Evolutionary conservation across 2,329 filamentous ascomycete species (phyloP), one percentile per base, ranked within the genome.

Genomic region (Sporothrix inflata): DNA sequence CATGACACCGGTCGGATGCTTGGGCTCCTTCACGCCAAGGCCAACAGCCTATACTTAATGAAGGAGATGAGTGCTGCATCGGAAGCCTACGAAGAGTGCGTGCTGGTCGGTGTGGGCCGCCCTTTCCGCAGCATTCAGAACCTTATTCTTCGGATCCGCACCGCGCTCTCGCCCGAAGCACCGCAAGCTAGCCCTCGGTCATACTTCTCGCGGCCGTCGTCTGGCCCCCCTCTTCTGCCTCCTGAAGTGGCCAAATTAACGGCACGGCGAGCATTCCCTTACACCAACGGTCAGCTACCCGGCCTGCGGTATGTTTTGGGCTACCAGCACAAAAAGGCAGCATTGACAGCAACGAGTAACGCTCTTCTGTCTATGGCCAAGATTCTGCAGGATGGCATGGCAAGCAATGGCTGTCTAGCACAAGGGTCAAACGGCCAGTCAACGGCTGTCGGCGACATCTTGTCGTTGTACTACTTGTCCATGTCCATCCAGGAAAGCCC

Each of bases 351-450:
- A 0, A 98, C 94, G 0, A 98, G 96, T 80, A 99, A 99, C 79
- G 97, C 95, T 0, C 84, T 99, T 21, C 86, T 99, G 1, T 99
- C 96, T 0, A 84, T 99, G 53, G 96, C 96, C 27, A 99, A 99
- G 81, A 99, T 99, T 47, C 97, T 97, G 75, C 96, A 99, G 81
- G 96, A 99, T 82, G 91, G 93, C 40, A 95, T 98, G 89, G 94
- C 95, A 2, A 94, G 89, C 72, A 90, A 90, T 21, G 87, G 87
- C 24, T 73, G 72, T 82, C 85, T 11, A 27, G 84, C 87, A 14
- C 68, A 55, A 1, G 84, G 85, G 27, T 84, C 87, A 12, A 83
- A 88, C 27, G 87, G 88, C 73, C 89, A 90, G 71, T 87, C 90
- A 2, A 90, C 91, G 60, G 92, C 94, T 1, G 94, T 98, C 30